phyloP scores from a whole-genome alignment of 352 stramenopile species.

The Globisporangium orthogonon region DNA sequence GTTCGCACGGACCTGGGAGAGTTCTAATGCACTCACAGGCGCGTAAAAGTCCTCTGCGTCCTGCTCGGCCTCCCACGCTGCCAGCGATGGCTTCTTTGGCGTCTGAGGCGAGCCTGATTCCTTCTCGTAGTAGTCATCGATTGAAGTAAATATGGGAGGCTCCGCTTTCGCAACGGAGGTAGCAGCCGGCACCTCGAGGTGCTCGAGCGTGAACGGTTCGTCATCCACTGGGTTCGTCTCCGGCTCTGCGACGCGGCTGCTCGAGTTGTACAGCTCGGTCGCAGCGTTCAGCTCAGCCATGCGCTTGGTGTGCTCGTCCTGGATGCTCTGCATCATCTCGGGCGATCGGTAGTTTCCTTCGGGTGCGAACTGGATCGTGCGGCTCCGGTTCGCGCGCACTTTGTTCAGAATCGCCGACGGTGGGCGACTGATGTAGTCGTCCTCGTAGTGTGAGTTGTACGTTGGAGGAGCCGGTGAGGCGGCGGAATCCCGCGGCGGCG shows the following conservation, averaged over 20 bases:
- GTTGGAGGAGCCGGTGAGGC: not conserved
- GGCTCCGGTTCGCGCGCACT: slow-evolving; percentile 38
- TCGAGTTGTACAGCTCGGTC: slow-evolving; percentile 8
- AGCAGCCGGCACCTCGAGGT: slow-evolving; percentile 3
- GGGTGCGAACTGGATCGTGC: slow-evolving; percentile 30
- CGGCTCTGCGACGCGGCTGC: slow-evolving; percentile 6
- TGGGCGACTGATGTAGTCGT: slow-evolving; percentile 20
- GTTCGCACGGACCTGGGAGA: slow-evolving; percentile 13
- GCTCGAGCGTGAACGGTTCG: slow-evolving; percentile 12
- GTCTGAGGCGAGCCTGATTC: not conserved
- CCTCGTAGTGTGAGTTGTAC: slow-evolving; percentile 3
- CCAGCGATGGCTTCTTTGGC: not conserved
- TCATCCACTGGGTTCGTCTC: slow-evolving; percentile 8
- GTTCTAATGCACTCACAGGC: slow-evolving; percentile 8
- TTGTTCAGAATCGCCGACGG: slow-evolving; percentile 37
- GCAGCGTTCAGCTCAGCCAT: slow-evolving; percentile 23
- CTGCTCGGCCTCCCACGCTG: not conserved
- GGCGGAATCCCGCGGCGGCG: not conserved
- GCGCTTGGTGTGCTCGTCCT: slow-evolving; percentile 38
- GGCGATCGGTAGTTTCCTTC: slow-evolving; percentile 24
- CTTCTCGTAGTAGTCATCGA: not conserved
- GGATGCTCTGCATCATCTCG: slow-evolving; percentile 24
- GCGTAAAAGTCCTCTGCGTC: slow-evolving; percentile 10
- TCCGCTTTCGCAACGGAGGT: not conserved
- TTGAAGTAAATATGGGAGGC: not conserved